Base-by-base conservation (phyloP, 306 rosid genomes). In the Cercis canadensis region DNA sequence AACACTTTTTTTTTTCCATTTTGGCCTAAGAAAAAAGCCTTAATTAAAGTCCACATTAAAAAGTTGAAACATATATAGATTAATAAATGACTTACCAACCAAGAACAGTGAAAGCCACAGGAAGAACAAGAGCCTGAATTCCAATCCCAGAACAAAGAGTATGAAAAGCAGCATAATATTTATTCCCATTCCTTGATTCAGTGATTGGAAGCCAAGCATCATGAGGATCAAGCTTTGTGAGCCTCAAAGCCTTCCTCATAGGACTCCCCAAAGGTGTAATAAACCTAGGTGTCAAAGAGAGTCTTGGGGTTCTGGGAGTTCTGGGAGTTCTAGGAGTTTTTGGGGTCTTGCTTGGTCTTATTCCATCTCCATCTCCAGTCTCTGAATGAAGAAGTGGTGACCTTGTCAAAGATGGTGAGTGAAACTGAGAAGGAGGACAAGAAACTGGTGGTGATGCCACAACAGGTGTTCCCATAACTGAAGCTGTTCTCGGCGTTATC, bases 141-240 rank as follows among this genome's bases (percentile, higher is more conserved):
- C 93, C 93, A 70, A 88, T 83, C 4, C 93, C 93, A 50, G 93
- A 88, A 11, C 79, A 85, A 15, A 88, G 83, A 33, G 86, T 79
- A 14, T 81, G 90, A 57, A 88, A 85, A 61, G 87, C 89, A 70
- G 90, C 84, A 56, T 84, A 83, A 17, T 62, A 85, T 19, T 84
- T 72, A 54, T 83, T 85, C 3, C 93, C 93, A 64, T 81, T 85
- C 56, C 90, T 80, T 4, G 93, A 88, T 70, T 88, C 86, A 49
- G 93, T 88, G 44, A 88, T 68, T 16, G 93, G 93, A 6, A 88
- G 80, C 93, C 93, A 88, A 63, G 85, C 84, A 74, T 88, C 93
- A 0, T 85, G 88, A 75, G 87, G 88, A 24, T 88, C 84, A 69
- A 82, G 88, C 65, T 82, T 78, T 0, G 85, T 83, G 65, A 78